Conservation (phyloP, 371 early-diverging fungal species). For the Apophysomyces trapeziformis region DNA sequence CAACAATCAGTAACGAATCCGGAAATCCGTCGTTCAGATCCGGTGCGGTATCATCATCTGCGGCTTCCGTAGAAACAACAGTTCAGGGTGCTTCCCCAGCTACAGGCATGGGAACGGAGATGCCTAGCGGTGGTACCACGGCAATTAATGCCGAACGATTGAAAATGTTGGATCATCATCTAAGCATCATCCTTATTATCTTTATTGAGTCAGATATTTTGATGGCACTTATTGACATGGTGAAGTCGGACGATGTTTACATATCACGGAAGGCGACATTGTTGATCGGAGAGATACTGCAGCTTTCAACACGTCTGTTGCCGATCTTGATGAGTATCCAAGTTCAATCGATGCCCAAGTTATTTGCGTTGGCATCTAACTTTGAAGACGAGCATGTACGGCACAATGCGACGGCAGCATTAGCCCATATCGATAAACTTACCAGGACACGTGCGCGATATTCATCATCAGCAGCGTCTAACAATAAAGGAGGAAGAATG, state of each 20-base stretch:
- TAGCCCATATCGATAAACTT: constrained; percentile 75
- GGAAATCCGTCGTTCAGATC: constrained; percentile 15
- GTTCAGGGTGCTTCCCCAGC: neutral
- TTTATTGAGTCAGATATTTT: constrained; percentile 84
- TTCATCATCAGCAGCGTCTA: constrained; percentile 17
- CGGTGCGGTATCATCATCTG: constrained; percentile 5
- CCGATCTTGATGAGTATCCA: constrained; percentile 62
- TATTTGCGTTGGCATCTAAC: constrained; percentile 78
- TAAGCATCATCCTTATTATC: constrained; percentile 71
- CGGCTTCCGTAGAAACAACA: neutral
- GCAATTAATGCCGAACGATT: constrained; percentile 50
- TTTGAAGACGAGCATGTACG: constrained; percentile 78
- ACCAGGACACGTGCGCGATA: constrained; percentile 49
- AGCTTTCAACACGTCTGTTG: constrained; percentile 71
- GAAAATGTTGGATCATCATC: constrained; percentile 74
- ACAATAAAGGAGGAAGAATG: constrained; percentile 31
- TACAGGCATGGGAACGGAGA: neutral
- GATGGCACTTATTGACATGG: constrained; percentile 64
- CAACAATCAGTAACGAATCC: constrained; percentile 20
- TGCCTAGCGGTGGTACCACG: constrained; percentile 20
- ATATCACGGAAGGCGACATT: constrained; percentile 68
- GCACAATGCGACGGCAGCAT: constrained; percentile 75
- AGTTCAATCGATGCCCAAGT: constrained; percentile 73
- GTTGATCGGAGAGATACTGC: constrained; percentile 77
- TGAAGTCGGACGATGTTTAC: constrained; percentile 55